Evolutionary conservation across 768 basidiomycete species (phyloP).

Genomic region (Dacryopinax spathularia): DNA sequence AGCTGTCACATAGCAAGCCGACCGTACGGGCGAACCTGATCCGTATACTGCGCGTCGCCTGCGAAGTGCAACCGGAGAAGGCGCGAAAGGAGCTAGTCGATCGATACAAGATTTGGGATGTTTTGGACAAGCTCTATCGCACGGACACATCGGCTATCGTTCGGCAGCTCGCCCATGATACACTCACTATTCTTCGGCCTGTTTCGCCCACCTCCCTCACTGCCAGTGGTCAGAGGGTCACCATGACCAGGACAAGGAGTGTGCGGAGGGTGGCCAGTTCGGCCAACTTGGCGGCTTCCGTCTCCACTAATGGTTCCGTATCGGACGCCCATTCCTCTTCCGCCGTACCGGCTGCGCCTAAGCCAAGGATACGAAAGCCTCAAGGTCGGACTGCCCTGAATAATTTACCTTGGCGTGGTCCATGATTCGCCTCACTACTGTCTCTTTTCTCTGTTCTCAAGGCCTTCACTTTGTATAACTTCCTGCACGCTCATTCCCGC

Average conservation of each 20-base stretch:
- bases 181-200: conserved; percentile 61
- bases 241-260: not conserved
- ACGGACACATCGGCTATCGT: conserved; percentile 87
- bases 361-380: not conserved
- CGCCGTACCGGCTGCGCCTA: not conserved
- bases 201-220: conserved; percentile 16
- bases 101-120: conserved; percentile 62
- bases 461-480: too few relatives aligned
- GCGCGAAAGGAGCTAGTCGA: conserved; percentile 52
- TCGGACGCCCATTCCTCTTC: not conserved
- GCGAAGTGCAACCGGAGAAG: conserved; percentile 80
- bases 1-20: conserved; percentile 62
- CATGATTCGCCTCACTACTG: too few relatives aligned
- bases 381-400: not conserved
- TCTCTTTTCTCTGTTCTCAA: too few relatives aligned
- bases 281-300: not conserved
- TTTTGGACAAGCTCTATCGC: conserved; percentile 65
- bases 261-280: not conserved
- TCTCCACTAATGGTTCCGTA: not conserved
- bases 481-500: too few relatives aligned
- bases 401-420: not conserved
- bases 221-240: not conserved
- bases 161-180: conserved; percentile 74
- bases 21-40: conserved; percentile 84
- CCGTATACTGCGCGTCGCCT: conserved; percentile 67